Base-by-base conservation (phyloP, 1,284 basidiomycete species). In the Rhodotorula sp. region DNA sequence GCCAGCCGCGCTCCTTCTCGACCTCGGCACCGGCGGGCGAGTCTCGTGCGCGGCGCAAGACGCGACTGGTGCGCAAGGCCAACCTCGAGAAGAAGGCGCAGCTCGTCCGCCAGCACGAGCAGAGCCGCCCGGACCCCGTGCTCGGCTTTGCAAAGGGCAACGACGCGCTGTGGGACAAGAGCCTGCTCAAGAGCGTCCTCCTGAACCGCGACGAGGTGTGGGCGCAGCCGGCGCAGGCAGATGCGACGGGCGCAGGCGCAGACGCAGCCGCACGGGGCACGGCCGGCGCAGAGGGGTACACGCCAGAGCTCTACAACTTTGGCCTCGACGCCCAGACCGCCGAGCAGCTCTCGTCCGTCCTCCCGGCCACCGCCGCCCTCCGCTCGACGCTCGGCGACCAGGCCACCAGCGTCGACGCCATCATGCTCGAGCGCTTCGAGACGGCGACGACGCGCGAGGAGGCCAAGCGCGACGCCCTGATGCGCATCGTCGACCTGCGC, bases 401-500 rank as follows among this genome's bases (percentile, higher is more conserved):
- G 27, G 56, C 55, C n/a, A 71, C 79, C 10, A 74, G 71, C 48
- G 54, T 71, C 25, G 68, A 67, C 46, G 54, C 68, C 14, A 67
- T 70, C 45, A 49, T 60, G 53, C 50, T 74, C n/a, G 59, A 73
- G 50, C 75, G 78, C 54, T 69, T 74, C 21, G 67, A 77, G 41
- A 68, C 68, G 17, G 74, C 79, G 19, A 73, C 79, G 60, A 64
- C 68, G 34, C 52, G 45, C 25, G 89, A 92, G 79, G 67, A 84
- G 50, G 78, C 79, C 74, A 93, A 91, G 81, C 86, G 86, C 16
- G 87, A 87, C 70, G 81, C 84, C 74, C 85, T 97, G 70, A 87
- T 89, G 49, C 85, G 87, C 72, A 83, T 94, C 52, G 82, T 93
- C 60, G 94, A 97, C 82, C 82, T 98, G 78, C 84, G 90, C 70